These are phyloP conservation scores for Orbilia blumenaviensis DNA, from an alignment of 2,329 filamentous ascomycete species.

Conservation along the genomic window DNA sequence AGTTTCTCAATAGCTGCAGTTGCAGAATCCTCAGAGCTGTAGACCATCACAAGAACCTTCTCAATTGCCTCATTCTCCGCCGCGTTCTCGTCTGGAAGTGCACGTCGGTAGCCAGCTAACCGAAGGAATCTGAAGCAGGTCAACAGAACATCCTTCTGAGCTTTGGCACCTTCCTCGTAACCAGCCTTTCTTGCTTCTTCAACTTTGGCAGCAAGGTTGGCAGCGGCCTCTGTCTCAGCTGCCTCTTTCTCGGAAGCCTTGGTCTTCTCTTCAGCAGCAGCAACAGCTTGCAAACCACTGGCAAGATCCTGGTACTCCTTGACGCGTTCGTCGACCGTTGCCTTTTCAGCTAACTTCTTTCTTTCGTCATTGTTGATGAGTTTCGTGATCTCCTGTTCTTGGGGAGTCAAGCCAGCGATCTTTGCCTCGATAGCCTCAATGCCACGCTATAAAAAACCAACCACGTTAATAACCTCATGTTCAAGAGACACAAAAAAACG, in stretches of 20 bases:
- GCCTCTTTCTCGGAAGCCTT: constrained; percentile 67
- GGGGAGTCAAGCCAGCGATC: constrained; percentile 56
- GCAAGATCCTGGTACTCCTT: constrained; percentile 57
- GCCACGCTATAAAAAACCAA: constrained; percentile 51
- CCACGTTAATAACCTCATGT: constrained; percentile 33
- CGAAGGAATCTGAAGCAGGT: constrained; percentile 81
- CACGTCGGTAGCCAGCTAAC: constrained; percentile 77
- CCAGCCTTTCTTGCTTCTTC: constrained; percentile 67
- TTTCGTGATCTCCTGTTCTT: constrained; percentile 55
- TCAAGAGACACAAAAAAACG: too few relatives aligned
- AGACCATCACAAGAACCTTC: constrained; percentile 79
- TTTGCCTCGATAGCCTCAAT: constrained; percentile 58
- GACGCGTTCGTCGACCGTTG: constrained; percentile 54
- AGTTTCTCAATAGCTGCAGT: constrained; percentile 80
- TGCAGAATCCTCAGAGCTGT: constrained; percentile 78
- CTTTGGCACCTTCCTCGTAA: constrained; percentile 61
- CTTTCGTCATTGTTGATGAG: constrained; percentile 57
- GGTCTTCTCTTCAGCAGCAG: constrained; percentile 69
- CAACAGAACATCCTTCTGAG: constrained; percentile 70
- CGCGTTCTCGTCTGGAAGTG: constrained; percentile 70
- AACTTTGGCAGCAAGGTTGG: constrained; percentile 61
- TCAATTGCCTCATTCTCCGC: constrained; percentile 84
- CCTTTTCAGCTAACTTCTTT: constrained; percentile 56
- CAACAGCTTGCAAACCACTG: constrained; percentile 51
- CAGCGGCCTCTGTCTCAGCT: constrained; percentile 67